phyloP scores from a whole-genome alignment of 257 asterid genomes.

The Plantago major region DNA sequence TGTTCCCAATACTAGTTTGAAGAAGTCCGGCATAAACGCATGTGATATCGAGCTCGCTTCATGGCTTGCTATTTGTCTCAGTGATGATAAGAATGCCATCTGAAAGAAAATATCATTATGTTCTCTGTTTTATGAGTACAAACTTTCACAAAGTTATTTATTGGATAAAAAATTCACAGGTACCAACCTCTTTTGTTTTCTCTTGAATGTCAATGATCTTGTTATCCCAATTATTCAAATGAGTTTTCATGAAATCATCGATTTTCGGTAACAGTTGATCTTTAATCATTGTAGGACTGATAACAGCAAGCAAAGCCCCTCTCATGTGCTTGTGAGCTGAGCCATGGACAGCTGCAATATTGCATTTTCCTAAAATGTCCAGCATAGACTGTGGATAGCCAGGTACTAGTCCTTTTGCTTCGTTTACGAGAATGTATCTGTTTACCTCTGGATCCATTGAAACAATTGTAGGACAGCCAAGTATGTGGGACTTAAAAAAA shows the following conservation, averaged over 20 bases:
- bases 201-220: conserved; percentile 72
- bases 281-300: conserved; percentile 68
- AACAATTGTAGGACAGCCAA: conserved; percentile 82
- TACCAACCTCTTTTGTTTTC: conserved; percentile 62
- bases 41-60: conserved; percentile 63
- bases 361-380: conserved; percentile 73
- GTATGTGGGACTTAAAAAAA: conserved; percentile 74
- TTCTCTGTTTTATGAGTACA: conserved; percentile 4
- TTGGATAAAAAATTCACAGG: conserved; percentile 18
- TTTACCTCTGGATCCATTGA: conserved; percentile 89
- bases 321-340: conserved; percentile 72
- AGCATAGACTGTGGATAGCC: conserved; percentile 84
- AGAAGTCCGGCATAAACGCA: conserved; percentile 84
- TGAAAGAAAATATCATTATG: conserved; percentile 23
- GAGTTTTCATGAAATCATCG: conserved; percentile 63
- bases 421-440: conserved; percentile 66
- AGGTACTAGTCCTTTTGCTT: conserved; percentile 83
- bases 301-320: conserved; percentile 68
- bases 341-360: conserved; percentile 83
- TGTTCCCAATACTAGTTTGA: conserved; percentile 80
- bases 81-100: conserved; percentile 92
- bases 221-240: conserved; percentile 58
- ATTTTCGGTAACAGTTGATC: conserved; percentile 66
- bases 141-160: conserved; percentile 22
- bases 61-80: conserved; percentile 76